Conservation (phyloP, 148 eudicot species). For the Vaccinium vitisidaea region DNA sequence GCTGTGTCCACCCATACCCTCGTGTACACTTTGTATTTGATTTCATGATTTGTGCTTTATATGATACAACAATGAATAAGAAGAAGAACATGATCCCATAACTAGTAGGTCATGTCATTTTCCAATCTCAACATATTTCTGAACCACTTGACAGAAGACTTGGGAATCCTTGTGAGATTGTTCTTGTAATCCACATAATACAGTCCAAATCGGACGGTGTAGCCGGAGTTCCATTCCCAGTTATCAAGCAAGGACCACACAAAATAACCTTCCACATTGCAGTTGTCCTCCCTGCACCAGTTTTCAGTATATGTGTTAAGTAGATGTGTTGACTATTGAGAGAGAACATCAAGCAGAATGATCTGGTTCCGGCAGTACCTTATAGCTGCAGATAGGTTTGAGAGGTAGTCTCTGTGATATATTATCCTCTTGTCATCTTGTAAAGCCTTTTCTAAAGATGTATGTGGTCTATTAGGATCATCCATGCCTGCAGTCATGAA, state of each 20-base stretch:
- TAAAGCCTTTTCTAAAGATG: slow-evolving; percentile 55
- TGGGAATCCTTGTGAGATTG: slow-evolving; percentile 89
- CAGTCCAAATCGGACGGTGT: slow-evolving; percentile 74
- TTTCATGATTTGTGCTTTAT: neutral
- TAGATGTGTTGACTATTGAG: neutral
- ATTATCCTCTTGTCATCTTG: slow-evolving; percentile 76
- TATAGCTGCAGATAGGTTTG: slow-evolving; percentile 88
- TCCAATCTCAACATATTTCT: slow-evolving; percentile 40
- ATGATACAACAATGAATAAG: neutral
- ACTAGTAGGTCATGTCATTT: slow-evolving; percentile 20
- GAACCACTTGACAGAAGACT: slow-evolving; percentile 84
- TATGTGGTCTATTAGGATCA: slow-evolving; percentile 50
- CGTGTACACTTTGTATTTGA: neutral
- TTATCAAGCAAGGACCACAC: slow-evolving; percentile 97
- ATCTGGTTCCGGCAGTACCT: slow-evolving; percentile 40
- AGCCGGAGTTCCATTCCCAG: slow-evolving; percentile 97
- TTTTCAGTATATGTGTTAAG: neutral
- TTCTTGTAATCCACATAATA: slow-evolving; percentile 88
- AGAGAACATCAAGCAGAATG: neutral
- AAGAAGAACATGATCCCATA: neutral
- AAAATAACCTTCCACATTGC: slow-evolving; percentile 86
- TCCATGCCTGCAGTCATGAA: slow-evolving; percentile 64
- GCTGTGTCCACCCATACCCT: neutral
- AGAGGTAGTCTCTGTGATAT: slow-evolving; percentile 85
- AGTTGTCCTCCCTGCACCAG: slow-evolving; percentile 68